Evolutionary conservation across 2,329 filamentous ascomycete species (phyloP).

Genomic region (Ascochyta koolunga): DNA sequence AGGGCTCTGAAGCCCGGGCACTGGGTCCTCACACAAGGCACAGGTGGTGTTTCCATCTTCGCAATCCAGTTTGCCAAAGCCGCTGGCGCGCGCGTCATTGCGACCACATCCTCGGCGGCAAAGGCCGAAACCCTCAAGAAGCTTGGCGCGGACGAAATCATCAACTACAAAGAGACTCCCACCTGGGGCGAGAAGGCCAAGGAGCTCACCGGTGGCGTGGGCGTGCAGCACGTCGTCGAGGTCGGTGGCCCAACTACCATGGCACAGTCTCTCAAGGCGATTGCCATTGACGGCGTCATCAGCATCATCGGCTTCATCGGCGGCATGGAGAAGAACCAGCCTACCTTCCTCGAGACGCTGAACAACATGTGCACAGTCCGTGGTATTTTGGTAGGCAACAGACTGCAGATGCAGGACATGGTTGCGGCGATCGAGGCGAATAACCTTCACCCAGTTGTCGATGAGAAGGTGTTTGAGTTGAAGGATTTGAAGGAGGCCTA

Average conservation of each 20-base stretch:
- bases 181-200: conserved; percentile 63
- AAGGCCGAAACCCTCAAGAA: conserved; percentile 59
- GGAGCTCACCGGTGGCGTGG: conserved; percentile 57
- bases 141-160: conserved; percentile 61
- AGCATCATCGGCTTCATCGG: conserved; percentile 65
- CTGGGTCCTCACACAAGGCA: conserved; percentile 71
- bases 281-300: conserved; percentile 60
- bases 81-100: conserved; percentile 62
- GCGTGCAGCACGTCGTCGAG: conserved; percentile 69
- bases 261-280: conserved; percentile 56
- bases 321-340: conserved; percentile 56
- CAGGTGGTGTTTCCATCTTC: conserved; percentile 71
- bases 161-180: conserved; percentile 61
- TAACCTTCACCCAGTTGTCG: conserved; percentile 64
- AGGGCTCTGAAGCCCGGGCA: conserved; percentile 46
- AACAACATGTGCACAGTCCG: conserved; percentile 59
- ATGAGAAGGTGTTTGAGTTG: conserved; percentile 62
- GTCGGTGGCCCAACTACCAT: conserved; percentile 70
- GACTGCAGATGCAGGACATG: conserved; percentile 65
- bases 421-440: conserved; percentile 63
- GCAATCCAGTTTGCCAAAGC: conserved; percentile 64
- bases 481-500: conserved; percentile 60
- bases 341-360: conserved; percentile 59
- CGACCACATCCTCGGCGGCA: conserved; percentile 59
- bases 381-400: conserved; percentile 63